phyloP scores from a whole-genome alignment of 805 yeast species.

The Hanseniaspora guilliermondii region DNA sequence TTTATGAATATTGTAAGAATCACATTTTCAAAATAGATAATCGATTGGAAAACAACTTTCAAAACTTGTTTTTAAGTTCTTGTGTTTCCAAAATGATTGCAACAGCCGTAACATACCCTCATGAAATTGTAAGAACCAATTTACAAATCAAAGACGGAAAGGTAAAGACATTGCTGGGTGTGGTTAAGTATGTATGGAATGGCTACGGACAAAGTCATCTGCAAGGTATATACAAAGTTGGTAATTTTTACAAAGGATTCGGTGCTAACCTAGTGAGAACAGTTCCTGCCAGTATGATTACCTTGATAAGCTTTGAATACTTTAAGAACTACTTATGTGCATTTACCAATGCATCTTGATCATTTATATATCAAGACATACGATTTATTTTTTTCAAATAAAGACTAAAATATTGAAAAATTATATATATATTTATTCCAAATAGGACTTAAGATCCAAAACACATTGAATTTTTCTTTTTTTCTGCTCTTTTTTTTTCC shows the following conservation, averaged over 20 bases:
- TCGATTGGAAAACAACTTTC: constrained; percentile 20
- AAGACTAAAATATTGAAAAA: no score
- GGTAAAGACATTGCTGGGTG: constrained; percentile 16
- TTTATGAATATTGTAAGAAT: constrained; percentile 67
- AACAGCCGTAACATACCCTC: constrained; percentile 82
- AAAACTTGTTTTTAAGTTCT: constrained; percentile 51
- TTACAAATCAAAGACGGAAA: constrained; percentile 42
- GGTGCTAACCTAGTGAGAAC: constrained; percentile 77
- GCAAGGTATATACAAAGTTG: constrained; percentile 55
- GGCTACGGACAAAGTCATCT: constrained; percentile 32
- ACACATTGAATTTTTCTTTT: no score
- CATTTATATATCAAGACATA: no score
- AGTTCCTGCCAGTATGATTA: constrained; percentile 91
- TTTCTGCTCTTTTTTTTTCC: no score
- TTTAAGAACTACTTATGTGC: constrained; percentile 41
- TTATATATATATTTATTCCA: not conserved
- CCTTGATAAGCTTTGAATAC: constrained; percentile 82
- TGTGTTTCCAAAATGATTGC: constrained; percentile 80
- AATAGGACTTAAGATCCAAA: no score
- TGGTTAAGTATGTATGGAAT: constrained; percentile 13
- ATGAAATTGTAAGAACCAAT: constrained; percentile 84
- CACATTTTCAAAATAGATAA: constrained; percentile 27
- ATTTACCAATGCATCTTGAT: not conserved
- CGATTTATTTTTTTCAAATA: no score
- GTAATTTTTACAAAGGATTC: constrained; percentile 76